These are phyloP conservation scores for Skeletonema grethae DNA, from an alignment of 108 stramenopile genomes.

Conservation along the genomic window DNA sequence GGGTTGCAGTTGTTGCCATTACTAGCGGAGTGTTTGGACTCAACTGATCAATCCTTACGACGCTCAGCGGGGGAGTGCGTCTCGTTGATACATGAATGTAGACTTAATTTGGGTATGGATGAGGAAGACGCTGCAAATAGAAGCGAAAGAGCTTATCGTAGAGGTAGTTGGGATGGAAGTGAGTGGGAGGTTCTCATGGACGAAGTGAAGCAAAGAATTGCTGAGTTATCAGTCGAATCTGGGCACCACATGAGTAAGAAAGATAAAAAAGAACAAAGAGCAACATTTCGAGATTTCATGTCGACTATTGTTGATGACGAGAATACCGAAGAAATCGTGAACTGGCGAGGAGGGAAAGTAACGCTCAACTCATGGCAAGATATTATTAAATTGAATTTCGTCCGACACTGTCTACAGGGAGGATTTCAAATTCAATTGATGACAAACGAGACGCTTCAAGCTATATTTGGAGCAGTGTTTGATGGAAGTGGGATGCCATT, in stretches of 20 bases:
- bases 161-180: conserved; percentile 83
- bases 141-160: conserved; percentile 56
- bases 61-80: conserved; percentile 81
- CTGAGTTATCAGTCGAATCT: conserved; percentile 70
- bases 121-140: conserved; percentile 54
- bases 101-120: conserved; percentile 63
- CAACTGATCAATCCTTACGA: conserved; percentile 46
- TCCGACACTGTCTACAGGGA: conserved; percentile 83
- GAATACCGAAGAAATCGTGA: conserved; percentile 53
- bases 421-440: conserved; percentile 83
- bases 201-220: conserved; percentile 75
- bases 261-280: conserved; percentile 77
- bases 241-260: conserved; percentile 82
- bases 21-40: conserved; percentile 65
- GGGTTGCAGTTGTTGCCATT: conserved; percentile 65
- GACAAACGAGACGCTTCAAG: conserved; percentile 78
- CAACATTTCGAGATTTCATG: conserved; percentile 83
- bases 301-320: conserved; percentile 84
- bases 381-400: conserved; percentile 77
- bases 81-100: conserved; percentile 75
- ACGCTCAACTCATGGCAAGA: conserved; percentile 70
- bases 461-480: conserved; percentile 70
- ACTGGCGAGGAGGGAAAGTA: conserved; percentile 71
- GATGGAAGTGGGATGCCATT: conserved; percentile 31
- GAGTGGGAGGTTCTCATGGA: conserved; percentile 80